Base-by-base conservation (phyloP, 2,329 filamentous ascomycete species). In the Davidsoniella neocaledoniae region DNA sequence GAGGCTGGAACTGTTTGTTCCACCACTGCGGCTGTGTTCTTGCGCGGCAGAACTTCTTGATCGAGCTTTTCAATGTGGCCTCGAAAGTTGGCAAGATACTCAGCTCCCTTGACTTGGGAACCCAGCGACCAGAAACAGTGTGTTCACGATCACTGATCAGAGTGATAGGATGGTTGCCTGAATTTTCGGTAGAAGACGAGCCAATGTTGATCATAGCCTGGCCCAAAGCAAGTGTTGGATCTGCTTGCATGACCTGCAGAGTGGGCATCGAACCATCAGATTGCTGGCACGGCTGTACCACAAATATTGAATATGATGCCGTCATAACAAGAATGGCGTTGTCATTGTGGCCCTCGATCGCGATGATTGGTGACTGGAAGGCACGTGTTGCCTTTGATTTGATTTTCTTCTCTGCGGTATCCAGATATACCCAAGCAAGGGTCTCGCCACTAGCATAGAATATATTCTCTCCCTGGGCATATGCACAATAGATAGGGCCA, bases 371-470 rank as follows among this genome's bases (percentile, higher is more conserved):
- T 1, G 77, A 80, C 29, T 69, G 68, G 4, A 81, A 61, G 12
- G 67, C 60, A 51, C 70, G 69, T 26, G 63, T 60, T 40, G 69
- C 72, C 50, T 67, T 61, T 4, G 63, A 59, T 49, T 64, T 69
- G 41, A 81, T 64, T 52, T 66, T 74, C 57, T 71, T 77, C 29
- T 74, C 66, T 2, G 55, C 56, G 2, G 66, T 53, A 49, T 79
- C 70, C 2, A 81, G 66, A 16, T 68, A 62, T 38, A 77, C 70
- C 66, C 74, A 79, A 46, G 74, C 68, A 1, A 87, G 59, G 1
- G 59, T 66, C 12, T 59, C 63, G 54, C 79, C 67, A 54, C 67
- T 62, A 59, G 76, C 73, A 62, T 73, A 70, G 55, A 82, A 70
- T 44, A 83, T 61, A 53, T 75, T 66, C 51, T 74, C 67, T 3